These are phyloP conservation scores for Ottelia alismoides DNA, from an alignment of 106 monocot species.

Conservation along the genomic window DNA sequence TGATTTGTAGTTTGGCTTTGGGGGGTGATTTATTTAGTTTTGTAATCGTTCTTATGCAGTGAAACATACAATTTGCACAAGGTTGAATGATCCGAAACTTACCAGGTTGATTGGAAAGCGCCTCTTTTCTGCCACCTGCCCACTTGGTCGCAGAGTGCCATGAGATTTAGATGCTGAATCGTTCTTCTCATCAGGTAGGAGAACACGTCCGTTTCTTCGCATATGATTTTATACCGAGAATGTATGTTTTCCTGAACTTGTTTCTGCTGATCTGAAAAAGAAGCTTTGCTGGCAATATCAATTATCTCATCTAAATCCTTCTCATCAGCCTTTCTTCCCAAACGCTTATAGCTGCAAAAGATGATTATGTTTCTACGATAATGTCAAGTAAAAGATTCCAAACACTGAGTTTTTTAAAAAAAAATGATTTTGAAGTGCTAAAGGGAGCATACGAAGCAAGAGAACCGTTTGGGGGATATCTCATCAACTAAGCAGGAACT, in stretches of 20 bases:
- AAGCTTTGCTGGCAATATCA: slow-evolving; percentile 76
- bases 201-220: slow-evolving; percentile 54
- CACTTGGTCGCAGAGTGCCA: too few species aligned
- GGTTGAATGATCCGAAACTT: too few species aligned
- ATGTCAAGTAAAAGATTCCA: background rate
- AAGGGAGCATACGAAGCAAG: background rate
- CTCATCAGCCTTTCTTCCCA: slow-evolving; percentile 77
- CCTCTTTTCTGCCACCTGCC: too few species aligned
- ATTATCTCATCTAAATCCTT: slow-evolving; percentile 88
- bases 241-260: slow-evolving; percentile 92
- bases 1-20: too few species aligned
- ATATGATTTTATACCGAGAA: slow-evolving; percentile 48
- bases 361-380: background rate
- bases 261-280: slow-evolving; percentile 73
- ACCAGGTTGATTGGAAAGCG: too few species aligned
- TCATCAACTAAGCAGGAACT: background rate
- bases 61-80: too few species aligned
- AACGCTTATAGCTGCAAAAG: slow-evolving; percentile 60
- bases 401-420: background rate
- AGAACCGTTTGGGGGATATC: background rate
- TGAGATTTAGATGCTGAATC: too few species aligned
- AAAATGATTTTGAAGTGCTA: background rate
- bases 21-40: too few species aligned
- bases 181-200: slow-evolving; percentile 37
- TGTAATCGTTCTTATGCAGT: too few species aligned